Percentiles rank a stretch among this genome's conserved stretches.
Conservation (phyloP, 116 monocot genomes). For the Papilionanthe hybrid region DNA sequence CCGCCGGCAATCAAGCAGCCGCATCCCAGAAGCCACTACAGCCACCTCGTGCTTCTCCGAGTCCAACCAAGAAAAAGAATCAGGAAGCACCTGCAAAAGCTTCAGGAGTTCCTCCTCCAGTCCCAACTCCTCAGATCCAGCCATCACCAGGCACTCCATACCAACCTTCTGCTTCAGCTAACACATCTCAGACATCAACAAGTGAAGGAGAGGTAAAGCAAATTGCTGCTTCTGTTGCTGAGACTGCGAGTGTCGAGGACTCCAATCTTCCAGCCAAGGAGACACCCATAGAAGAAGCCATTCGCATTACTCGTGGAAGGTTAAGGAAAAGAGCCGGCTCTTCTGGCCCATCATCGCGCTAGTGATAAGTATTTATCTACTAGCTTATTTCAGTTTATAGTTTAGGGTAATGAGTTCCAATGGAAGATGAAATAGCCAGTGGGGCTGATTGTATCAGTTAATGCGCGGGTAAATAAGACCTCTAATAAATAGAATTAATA, state of each 20-base stretch:
- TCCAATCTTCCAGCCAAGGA: neutral
- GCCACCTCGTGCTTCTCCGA: neutral
- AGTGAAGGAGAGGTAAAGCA: neutral
- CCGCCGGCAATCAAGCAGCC: neutral
- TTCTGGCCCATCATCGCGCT: neutral
- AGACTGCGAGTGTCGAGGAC: neutral
- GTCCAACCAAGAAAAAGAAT: neutral
- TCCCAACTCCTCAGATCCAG: neutral
- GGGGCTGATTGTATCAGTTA: neutral
- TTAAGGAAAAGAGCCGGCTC: neutral
- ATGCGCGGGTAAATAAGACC: neutral
- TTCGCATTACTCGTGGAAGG: conserved; percentile 3
- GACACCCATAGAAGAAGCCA: conserved; percentile 4
- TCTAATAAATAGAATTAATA: no score
- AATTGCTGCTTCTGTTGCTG: neutral
- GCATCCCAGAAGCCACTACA: neutral
- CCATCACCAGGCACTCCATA: neutral
- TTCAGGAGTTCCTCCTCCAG: neutral
- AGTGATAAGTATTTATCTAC: neutral
- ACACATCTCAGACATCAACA: neutral
- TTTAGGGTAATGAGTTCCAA: neutral
- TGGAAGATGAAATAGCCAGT: neutral
- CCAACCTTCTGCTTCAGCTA: neutral
- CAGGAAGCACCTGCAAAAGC: neutral
- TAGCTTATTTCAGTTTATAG: neutral